A percentile compares a stretch with the other conserved stretches of the same genome.
Evolutionary conservation across 495 filamentous ascomycete genomes (phyloP).

Genomic region (Penicillium coffeae): DNA sequence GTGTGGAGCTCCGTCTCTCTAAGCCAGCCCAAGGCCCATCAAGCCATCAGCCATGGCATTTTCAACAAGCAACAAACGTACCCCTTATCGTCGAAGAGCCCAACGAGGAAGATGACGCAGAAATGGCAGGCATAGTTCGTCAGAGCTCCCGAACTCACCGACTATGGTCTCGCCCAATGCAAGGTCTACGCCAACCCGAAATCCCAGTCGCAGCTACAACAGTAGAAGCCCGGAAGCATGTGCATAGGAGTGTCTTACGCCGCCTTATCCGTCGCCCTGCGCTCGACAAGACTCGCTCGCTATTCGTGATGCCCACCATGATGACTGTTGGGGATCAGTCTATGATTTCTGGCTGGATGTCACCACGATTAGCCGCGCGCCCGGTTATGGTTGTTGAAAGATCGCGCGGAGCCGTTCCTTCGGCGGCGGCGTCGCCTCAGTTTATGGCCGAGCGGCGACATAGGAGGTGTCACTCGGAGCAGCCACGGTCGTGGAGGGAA

Average conservation of each 20-base stretch:
- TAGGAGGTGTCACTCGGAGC: slow-evolving; percentile 41
- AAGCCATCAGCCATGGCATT: slow-evolving; percentile 8
- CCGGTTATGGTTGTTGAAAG: slow-evolving; percentile 8
- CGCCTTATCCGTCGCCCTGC: slow-evolving; percentile 34
- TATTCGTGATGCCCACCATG: slow-evolving; percentile 31
- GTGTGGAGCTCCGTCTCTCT: slow-evolving; percentile 10
- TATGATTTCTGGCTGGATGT: slow-evolving; percentile 26
- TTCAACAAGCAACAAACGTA: slow-evolving; percentile 16
- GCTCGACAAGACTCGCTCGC: slow-evolving; percentile 32
- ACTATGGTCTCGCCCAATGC: slow-evolving; percentile 20
- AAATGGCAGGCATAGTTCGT: slow-evolving; percentile 35
- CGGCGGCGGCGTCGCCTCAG: slow-evolving; percentile 5
- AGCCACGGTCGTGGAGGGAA: slow-evolving; percentile 39
- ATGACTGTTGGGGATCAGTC: slow-evolving; percentile 15
- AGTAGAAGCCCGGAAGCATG: slow-evolving; percentile 13
- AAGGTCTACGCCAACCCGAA: slow-evolving; percentile 2
- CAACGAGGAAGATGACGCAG: slow-evolving; percentile 20
- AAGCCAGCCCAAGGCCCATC: not conserved
- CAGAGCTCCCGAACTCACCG: slow-evolving; percentile 16
- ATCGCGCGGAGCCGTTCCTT: not conserved
- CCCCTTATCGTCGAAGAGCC: slow-evolving; percentile 24
- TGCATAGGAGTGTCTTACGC: slow-evolving; percentile 23
- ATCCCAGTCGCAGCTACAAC: slow-evolving; percentile 11
- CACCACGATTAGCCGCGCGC: slow-evolving; percentile 7
- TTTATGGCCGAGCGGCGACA: slow-evolving; percentile 28